Conservation (phyloP, 2,329 filamentous ascomycete species). For the Fusarium falciforme region DNA sequence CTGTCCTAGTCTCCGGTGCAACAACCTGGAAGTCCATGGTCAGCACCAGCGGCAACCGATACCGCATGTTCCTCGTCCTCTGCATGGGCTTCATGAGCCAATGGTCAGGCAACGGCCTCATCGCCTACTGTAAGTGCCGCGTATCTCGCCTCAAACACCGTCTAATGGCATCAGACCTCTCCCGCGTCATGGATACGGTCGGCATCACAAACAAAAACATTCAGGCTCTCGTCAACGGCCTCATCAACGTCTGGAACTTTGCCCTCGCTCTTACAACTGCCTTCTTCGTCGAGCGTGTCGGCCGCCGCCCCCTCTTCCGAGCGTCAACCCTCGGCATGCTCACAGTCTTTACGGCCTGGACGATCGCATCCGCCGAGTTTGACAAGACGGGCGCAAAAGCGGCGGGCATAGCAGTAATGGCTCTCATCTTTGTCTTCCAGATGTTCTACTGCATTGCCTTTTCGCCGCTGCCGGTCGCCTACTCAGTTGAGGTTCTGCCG, state of each 20-base stretch:
- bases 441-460: conserved; percentile 66
- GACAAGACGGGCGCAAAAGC: conserved; percentile 43
- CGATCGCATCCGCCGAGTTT: conserved; percentile 48
- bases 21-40: conserved; percentile 47
- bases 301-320: conserved; percentile 49
- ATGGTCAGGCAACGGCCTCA: conserved; percentile 50
- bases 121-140: conserved; percentile 44
- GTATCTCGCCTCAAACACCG: background rate
- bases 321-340: conserved; percentile 45
- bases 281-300: conserved; percentile 42
- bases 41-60: conserved; percentile 46
- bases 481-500: conserved; percentile 65
- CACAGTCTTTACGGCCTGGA: conserved; percentile 50
- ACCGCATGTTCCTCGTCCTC: conserved; percentile 53
- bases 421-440: conserved; percentile 52
- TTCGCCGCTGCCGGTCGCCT: conserved; percentile 62
- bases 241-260: conserved; percentile 47
- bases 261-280: conserved; percentile 41
- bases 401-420: conserved; percentile 48
- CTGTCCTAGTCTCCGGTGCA: conserved; percentile 20
- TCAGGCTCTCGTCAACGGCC: conserved; percentile 43
- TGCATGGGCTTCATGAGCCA: conserved; percentile 58
- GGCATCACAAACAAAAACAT: conserved; percentile 41
- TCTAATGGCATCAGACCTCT: conserved; percentile 6
- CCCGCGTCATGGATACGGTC: conserved; percentile 29